Conservation (phyloP, 129 eudicot genomes). For the Tanacetum coccineum region DNA sequence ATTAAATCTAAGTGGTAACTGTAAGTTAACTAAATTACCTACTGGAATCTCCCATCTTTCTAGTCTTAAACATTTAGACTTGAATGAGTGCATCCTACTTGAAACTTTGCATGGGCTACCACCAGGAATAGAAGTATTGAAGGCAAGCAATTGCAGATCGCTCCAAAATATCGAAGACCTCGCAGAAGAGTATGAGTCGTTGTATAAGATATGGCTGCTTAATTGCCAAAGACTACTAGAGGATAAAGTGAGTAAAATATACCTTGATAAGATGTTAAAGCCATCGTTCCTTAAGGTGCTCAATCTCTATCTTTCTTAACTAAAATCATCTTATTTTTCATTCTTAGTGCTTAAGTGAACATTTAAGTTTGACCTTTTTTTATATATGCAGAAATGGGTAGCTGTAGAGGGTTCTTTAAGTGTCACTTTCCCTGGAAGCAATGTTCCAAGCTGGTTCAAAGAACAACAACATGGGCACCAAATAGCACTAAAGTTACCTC, state of each 20-base stretch:
- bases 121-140: conserved; percentile 1
- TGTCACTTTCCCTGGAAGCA: conserved; percentile 12
- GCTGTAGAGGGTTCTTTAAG: conserved; percentile 12
- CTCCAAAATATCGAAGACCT: background rate
- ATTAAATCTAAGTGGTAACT: conserved; percentile 8
- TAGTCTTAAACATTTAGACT: conserved; percentile 4
- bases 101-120: background rate
- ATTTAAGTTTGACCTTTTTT: too few relatives aligned
- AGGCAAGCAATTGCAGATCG: background rate
- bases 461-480: background rate
- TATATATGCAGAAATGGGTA: conserved; percentile 23
- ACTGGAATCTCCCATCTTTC: background rate
- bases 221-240: conserved; percentile 9
- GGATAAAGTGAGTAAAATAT: background rate
- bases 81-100: background rate
- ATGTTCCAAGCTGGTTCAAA: conserved; percentile 24
- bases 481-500: background rate
- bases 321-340: too few relatives aligned
- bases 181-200: background rate
- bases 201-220: conserved; percentile 15
- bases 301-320: too few relatives aligned
- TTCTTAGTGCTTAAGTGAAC: too few relatives aligned
- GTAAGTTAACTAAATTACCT: background rate
- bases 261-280: conserved; percentile 4
- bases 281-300: background rate